phyloP scores from a whole-genome alignment of 2,329 filamentous ascomycete species.

The Penicillium sp. region DNA sequence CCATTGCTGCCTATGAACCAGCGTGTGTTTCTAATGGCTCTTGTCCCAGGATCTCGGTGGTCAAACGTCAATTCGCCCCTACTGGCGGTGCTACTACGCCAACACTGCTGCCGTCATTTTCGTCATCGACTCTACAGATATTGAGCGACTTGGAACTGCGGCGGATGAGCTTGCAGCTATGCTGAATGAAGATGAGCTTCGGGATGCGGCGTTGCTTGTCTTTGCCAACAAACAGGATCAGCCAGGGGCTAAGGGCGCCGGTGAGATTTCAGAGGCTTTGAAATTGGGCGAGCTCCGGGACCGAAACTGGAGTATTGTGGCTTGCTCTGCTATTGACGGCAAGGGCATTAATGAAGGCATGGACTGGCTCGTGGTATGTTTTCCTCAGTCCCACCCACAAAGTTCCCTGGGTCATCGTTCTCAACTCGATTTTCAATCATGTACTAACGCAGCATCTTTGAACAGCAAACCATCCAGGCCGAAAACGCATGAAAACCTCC shows the following conservation, averaged over 20 bases:
- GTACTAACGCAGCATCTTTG: constrained; percentile 16
- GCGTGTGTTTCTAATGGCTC: constrained; percentile 5
- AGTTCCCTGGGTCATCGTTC: neutral
- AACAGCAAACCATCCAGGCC: constrained; percentile 47
- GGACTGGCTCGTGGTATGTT: constrained; percentile 92
- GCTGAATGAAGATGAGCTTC: constrained; percentile 95
- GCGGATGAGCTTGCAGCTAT: constrained; percentile 91
- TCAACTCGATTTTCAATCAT: neutral
- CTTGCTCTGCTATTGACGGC: constrained; percentile 93
- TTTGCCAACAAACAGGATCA: constrained; percentile 99
- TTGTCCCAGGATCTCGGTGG: constrained; percentile 76
- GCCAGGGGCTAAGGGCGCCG: constrained; percentile 92
- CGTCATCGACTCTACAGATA: constrained; percentile 97
- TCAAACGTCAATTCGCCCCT: constrained; percentile 97
- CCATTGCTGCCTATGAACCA: neutral
- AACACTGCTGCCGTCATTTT: constrained; percentile 99
- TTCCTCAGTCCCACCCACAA: neutral
- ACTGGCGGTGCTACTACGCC: constrained; percentile 99
- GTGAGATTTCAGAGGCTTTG: constrained; percentile 93
- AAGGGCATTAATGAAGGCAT: constrained; percentile 95
- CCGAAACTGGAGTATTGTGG: constrained; percentile 98
- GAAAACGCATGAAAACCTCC: constrained; percentile 43
- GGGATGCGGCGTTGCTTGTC: constrained; percentile 87
- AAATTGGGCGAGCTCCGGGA: constrained; percentile 88
- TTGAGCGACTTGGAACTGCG: constrained; percentile 89